Conservation (phyloP, 2,329 filamentous ascomycete genomes). For the Madurella fahalii region DNA sequence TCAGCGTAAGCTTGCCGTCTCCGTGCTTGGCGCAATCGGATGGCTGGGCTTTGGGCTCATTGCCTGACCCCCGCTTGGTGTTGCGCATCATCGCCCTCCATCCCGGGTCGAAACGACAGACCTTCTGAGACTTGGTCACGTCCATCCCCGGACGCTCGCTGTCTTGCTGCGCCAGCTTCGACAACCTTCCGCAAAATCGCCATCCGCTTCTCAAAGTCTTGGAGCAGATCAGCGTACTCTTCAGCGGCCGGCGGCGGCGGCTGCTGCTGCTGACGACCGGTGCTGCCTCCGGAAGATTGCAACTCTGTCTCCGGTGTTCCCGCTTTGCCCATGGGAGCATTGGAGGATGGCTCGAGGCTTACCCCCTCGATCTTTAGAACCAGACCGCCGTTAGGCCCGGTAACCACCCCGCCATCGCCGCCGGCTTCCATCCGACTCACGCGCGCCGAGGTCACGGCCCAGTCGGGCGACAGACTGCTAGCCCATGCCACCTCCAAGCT, state of each 20-base stretch:
- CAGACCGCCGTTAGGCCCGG: constrained; percentile 31
- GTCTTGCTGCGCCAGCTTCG: constrained; percentile 46
- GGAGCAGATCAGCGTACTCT: constrained; percentile 49
- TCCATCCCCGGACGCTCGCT: constrained; percentile 21
- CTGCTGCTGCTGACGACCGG: constrained; percentile 30
- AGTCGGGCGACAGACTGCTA: constrained; percentile 68
- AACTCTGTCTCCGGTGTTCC: constrained; percentile 24
- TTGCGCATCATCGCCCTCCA: background rate
- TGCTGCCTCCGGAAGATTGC: constrained; percentile 29
- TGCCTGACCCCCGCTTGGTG: background rate
- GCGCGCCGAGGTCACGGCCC: constrained; percentile 54
- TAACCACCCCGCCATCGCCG: constrained; percentile 29
- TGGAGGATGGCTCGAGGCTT: constrained; percentile 22
- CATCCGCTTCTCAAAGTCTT: constrained; percentile 58
- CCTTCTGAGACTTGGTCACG: constrained; percentile 1
- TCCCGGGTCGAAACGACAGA: background rate
- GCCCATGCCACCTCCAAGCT: constrained; percentile 60
- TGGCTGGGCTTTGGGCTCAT: background rate
- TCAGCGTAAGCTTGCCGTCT: too few relatives aligned
- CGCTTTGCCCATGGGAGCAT: constrained; percentile 11
- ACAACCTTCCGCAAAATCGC: constrained; percentile 50
- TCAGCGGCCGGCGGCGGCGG: constrained; percentile 32
- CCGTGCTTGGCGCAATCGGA: background rate
- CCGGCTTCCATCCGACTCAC: constrained; percentile 41
- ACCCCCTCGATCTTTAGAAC: constrained; percentile 62